phyloP scores from a whole-genome alignment of 352 stramenopile species.

The Globisporangium irregulare region DNA sequence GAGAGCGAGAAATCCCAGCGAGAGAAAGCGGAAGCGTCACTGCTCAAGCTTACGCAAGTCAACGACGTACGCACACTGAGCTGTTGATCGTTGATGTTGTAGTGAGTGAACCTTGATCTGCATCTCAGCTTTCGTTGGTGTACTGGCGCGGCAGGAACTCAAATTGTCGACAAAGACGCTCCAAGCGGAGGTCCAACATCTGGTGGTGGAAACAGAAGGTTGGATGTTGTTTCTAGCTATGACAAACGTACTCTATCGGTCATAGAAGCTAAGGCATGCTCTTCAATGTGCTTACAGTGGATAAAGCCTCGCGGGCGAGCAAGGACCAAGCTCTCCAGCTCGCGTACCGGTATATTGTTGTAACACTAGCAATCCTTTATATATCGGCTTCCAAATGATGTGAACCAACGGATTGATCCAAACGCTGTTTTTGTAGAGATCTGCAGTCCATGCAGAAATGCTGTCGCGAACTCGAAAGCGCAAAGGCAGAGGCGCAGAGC shows the following conservation, averaged over 20 bases:
- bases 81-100: not conserved
- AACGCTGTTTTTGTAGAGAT: slow-evolving; percentile 20
- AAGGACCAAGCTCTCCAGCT: slow-evolving; percentile 29
- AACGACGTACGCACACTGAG: slow-evolving; percentile 29
- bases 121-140: not conserved
- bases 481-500: slow-evolving; percentile 29
- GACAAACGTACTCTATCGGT: not conserved
- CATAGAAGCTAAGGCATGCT: not conserved
- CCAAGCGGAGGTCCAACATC: slow-evolving; percentile 31
- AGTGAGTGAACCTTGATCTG: not conserved
- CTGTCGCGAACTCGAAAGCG: slow-evolving; percentile 32
- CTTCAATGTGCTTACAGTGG: slow-evolving; percentile 17
- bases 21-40: slow-evolving; percentile 36
- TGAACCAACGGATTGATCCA: not conserved
- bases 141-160: slow-evolving; percentile 30
- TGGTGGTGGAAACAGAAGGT: slow-evolving; percentile 37
- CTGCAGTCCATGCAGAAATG: slow-evolving; percentile 35
- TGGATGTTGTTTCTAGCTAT: not conserved
- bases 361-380: not conserved
- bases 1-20: slow-evolving; percentile 45
- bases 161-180: slow-evolving; percentile 29
- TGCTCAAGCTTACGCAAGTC: slow-evolving; percentile 30
- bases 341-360: slow-evolving; percentile 24
- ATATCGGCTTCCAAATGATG: not conserved
- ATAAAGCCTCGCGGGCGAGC: slow-evolving; percentile 19